Conservation (phyloP, 192 early-diverging fungal species). For the Backusella tarrabulga region DNA sequence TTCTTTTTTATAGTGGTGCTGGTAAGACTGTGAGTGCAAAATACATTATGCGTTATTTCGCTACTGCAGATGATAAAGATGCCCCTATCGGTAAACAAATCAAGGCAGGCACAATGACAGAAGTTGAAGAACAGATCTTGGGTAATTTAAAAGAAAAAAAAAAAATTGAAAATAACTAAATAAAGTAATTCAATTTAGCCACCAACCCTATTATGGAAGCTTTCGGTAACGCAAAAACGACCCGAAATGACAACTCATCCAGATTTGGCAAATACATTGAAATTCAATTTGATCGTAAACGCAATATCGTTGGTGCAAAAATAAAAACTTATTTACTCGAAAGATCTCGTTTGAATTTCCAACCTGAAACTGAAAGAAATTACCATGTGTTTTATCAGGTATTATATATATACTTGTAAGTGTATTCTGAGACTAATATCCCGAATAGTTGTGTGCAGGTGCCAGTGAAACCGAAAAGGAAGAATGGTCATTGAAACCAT, state of each 20-base stretch:
- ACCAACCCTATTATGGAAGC: slow-evolving; percentile 99
- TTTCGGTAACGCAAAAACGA: slow-evolving; percentile 99
- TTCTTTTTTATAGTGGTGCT: slow-evolving; percentile 61
- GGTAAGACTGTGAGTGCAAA: slow-evolving; percentile 98
- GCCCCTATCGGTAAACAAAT: slow-evolving; percentile 34
- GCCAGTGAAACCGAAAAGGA: slow-evolving; percentile 77
- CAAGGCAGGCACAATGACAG: slow-evolving; percentile 57
- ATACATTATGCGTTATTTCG: slow-evolving; percentile 98
- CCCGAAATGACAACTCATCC: slow-evolving; percentile 97
- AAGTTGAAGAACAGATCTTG: slow-evolving; percentile 80
- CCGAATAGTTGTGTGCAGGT: slow-evolving; percentile 77
- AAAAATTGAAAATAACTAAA: background rate
- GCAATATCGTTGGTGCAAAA: slow-evolving; percentile 88
- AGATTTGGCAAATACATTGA: slow-evolving; percentile 99
- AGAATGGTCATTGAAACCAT: slow-evolving; percentile 76
- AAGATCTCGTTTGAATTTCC: slow-evolving; percentile 92
- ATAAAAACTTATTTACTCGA: slow-evolving; percentile 98
- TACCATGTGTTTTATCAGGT: slow-evolving; percentile 99
- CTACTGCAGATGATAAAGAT: slow-evolving; percentile 71
- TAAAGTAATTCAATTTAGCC: slow-evolving; percentile 42
- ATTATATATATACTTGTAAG: background rate
- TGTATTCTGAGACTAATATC: background rate
- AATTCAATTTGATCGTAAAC: slow-evolving; percentile 84
- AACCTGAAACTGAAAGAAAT: slow-evolving; percentile 92
- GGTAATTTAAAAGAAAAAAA: slow-evolving; percentile 29